A percentile compares a stretch with the other conserved stretches of the same genome.
Evolutionary conservation across 306 rosid species (phyloP).

Genomic region (Leucaena leucocephala): DNA sequence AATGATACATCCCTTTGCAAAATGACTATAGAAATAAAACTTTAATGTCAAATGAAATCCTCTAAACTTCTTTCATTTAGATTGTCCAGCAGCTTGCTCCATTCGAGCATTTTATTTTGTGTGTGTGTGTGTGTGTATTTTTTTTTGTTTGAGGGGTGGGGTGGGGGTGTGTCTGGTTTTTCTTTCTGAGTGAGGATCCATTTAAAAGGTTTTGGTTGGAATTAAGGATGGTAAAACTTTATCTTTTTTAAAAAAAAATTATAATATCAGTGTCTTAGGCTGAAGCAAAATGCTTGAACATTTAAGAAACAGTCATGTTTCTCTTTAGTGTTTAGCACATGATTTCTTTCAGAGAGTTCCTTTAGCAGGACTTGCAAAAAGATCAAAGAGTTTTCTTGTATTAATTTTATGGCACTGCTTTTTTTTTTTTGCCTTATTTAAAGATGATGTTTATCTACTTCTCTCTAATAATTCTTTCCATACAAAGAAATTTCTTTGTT

Average conservation of each 20-base stretch:
- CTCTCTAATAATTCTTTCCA: background rate
- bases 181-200: background rate
- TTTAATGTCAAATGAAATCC: constrained; percentile 4
- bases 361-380: background rate
- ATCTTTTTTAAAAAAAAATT: background rate
- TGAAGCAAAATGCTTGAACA: background rate
- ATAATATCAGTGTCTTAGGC: background rate
- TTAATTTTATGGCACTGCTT: background rate
- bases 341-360: background rate
- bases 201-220: background rate
- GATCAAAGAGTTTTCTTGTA: background rate
- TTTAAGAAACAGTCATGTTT: background rate
- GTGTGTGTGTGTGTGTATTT: constrained; percentile 53
- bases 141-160: no score
- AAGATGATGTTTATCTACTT: background rate
- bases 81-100: background rate
- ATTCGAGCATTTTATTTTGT: background rate
- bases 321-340: background rate
- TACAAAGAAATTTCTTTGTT: constrained; percentile 10
- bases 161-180: background rate
- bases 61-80: background rate
- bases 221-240: background rate
- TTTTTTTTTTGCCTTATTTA: background rate
- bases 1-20: background rate
- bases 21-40: background rate